Evolutionary conservation across 768 basidiomycete genomes (phyloP).

Genomic region (Clavulina sp.): DNA sequence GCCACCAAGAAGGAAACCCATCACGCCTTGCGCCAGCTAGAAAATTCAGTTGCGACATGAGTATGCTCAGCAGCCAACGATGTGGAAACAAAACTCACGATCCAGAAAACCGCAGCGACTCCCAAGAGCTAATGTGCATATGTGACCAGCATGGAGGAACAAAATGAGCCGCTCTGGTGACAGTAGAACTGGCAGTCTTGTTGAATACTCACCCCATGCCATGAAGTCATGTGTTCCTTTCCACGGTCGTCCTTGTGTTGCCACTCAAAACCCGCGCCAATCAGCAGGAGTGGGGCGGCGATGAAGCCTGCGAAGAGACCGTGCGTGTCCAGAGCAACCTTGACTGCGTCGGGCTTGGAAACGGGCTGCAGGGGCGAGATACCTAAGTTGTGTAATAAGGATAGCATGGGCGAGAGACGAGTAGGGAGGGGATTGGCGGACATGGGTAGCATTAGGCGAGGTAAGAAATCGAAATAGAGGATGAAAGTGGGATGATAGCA

Average conservation of each 20-base stretch:
- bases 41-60: not conserved
- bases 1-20: not conserved
- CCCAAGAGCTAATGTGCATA: not conserved
- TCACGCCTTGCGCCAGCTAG: not conserved
- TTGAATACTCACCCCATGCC: not conserved
- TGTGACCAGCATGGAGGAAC: not conserved
- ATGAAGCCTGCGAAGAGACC: not conserved
- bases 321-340: not conserved
- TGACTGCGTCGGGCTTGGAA: not conserved
- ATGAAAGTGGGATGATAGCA: not conserved
- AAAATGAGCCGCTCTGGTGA: not conserved
- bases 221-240: not conserved
- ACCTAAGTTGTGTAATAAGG: no score
- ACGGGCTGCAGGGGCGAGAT: not conserved
- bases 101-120: not conserved
- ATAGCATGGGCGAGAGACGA: not conserved
- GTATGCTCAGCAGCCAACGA: not conserved
- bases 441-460: no score
- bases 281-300: not conserved
- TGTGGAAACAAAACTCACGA: not conserved
- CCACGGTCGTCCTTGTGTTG: not conserved
- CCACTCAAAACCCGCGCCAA: not conserved
- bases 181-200: not conserved
- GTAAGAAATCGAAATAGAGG: no score
- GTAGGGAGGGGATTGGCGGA: no score